These are phyloP conservation scores for Podaxis mareebaensis DNA, from an alignment of 768 basidiomycete species.

Conservation along the genomic window DNA sequence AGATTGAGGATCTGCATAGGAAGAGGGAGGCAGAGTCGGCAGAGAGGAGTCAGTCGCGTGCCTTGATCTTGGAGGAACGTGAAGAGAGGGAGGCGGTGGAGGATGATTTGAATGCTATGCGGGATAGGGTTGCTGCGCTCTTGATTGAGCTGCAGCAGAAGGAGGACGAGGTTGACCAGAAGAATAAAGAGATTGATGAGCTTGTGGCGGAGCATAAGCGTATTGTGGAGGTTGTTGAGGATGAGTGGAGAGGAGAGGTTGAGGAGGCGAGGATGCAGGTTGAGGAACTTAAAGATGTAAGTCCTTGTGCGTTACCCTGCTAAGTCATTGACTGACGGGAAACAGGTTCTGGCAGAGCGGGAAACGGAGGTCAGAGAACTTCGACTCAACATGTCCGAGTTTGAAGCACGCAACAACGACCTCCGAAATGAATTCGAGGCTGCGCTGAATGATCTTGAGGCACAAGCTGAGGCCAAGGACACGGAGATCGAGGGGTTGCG, in stretches of 20 bases:
- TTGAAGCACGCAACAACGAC: slow-evolving; percentile 71
- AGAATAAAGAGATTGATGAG: slow-evolving; percentile 77
- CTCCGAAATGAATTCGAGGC: slow-evolving; percentile 75
- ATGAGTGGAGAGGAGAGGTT: slow-evolving; percentile 88
- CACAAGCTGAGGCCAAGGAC: slow-evolving; percentile 79
- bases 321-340: not conserved
- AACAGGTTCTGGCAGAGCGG: slow-evolving; percentile 72
- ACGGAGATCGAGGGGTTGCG: slow-evolving; percentile 73
- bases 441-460: slow-evolving; percentile 73
- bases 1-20: slow-evolving; percentile 66
- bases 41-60: slow-evolving; percentile 75
- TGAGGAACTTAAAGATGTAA: slow-evolving; percentile 76
- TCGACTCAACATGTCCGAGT: slow-evolving; percentile 70
- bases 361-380: slow-evolving; percentile 79
- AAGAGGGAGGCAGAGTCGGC: slow-evolving; percentile 61
- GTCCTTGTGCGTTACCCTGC: slow-evolving; percentile 21
- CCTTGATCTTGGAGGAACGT: slow-evolving; percentile 65
- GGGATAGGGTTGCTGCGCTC: slow-evolving; percentile 77
- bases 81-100: slow-evolving; percentile 81
- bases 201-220: slow-evolving; percentile 72
- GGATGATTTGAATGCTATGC: slow-evolving; percentile 69
- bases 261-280: slow-evolving; percentile 77
- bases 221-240: slow-evolving; percentile 72
- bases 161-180: slow-evolving; percentile 84
- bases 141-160: slow-evolving; percentile 84